Conservation (phyloP, 1,139 yeast genomes). For the Debaryomyces udenii region DNA sequence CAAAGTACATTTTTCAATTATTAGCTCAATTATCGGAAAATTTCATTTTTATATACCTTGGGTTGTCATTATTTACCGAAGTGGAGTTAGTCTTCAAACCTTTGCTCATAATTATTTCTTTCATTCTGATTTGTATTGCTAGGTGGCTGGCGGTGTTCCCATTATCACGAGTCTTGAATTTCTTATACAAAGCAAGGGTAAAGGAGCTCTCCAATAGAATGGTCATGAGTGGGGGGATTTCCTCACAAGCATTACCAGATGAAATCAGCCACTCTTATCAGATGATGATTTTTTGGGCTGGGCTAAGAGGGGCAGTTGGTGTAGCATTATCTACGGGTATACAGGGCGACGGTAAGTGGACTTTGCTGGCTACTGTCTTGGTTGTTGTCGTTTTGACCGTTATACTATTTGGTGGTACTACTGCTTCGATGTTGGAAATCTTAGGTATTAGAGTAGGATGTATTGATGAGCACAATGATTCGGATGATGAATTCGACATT, state of each 20-base stretch:
- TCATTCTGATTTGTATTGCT: slow-evolving; percentile 88
- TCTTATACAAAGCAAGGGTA: slow-evolving; percentile 62
- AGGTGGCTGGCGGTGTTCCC: slow-evolving; percentile 99
- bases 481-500: slow-evolving; percentile 94
- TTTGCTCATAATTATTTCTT: slow-evolving; percentile 83
- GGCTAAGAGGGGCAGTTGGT: slow-evolving; percentile 98
- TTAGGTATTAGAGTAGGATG: slow-evolving; percentile 92
- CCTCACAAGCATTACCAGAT: slow-evolving; percentile 60
- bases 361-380: slow-evolving; percentile 88
- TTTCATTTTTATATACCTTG: slow-evolving; percentile 93
- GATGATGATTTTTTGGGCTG: slow-evolving; percentile 99
- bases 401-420: slow-evolving; percentile 95
- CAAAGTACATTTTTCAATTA: slow-evolving; percentile 90
- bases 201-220: slow-evolving; percentile 38
- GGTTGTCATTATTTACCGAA: slow-evolving; percentile 91
- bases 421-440: slow-evolving; percentile 96
- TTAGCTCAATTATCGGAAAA: slow-evolving; percentile 95
- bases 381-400: slow-evolving; percentile 97
- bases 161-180: slow-evolving; percentile 79
- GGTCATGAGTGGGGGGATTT: slow-evolving; percentile 43
- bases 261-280: slow-evolving; percentile 95
- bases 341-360: slow-evolving; percentile 90
- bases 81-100: slow-evolving; percentile 96
- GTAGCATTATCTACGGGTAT: slow-evolving; percentile 98
- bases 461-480: slow-evolving; percentile 68